phyloP scores from a whole-genome alignment of 2,329 filamentous ascomycete species.

The Samsoniella hepiali region DNA sequence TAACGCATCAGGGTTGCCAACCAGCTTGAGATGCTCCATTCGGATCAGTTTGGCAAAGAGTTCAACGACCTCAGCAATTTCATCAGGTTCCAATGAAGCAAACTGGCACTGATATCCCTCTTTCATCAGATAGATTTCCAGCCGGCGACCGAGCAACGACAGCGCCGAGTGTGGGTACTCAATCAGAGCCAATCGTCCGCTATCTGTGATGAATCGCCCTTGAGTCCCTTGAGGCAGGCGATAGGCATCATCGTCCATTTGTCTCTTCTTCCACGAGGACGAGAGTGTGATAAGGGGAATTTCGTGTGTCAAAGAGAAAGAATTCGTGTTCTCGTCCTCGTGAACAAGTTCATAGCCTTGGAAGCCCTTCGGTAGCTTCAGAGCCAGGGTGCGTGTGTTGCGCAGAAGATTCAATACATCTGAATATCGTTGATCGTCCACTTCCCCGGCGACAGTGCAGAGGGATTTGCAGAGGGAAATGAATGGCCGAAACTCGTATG shows the following conservation, averaged over 20 bases:
- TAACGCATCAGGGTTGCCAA: slow-evolving; percentile 31
- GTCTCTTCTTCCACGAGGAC: slow-evolving; percentile 42
- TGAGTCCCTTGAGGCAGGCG: slow-evolving; percentile 62
- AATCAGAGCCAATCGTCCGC: slow-evolving; percentile 69
- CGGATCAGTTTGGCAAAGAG: slow-evolving; percentile 70
- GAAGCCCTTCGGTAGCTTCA: slow-evolving; percentile 70
- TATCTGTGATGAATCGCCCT: slow-evolving; percentile 73
- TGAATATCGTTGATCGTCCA: slow-evolving; percentile 40
- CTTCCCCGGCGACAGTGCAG: slow-evolving; percentile 35
- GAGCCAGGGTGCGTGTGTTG: slow-evolving; percentile 70
- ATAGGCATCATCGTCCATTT: slow-evolving; percentile 50
- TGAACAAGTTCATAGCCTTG: slow-evolving; percentile 71
- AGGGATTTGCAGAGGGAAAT: slow-evolving; percentile 67
- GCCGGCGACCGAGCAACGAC: slow-evolving; percentile 71
- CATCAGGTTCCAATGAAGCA: slow-evolving; percentile 54
- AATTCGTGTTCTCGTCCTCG: slow-evolving; percentile 83
- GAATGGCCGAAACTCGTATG: slow-evolving; percentile 80
- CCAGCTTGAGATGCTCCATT: slow-evolving; percentile 42
- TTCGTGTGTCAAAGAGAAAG: slow-evolving; percentile 63
- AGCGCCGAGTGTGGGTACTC: slow-evolving; percentile 79
- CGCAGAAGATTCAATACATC: slow-evolving; percentile 63
- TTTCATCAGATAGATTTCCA: slow-evolving; percentile 64
- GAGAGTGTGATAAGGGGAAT: slow-evolving; percentile 59
- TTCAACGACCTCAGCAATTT: slow-evolving; percentile 69
- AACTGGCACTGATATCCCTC: slow-evolving; percentile 52